These are phyloP conservation scores for Colletotrichum sp. DNA, from an alignment of 2,329 filamentous ascomycete species.

Conservation along the genomic window DNA sequence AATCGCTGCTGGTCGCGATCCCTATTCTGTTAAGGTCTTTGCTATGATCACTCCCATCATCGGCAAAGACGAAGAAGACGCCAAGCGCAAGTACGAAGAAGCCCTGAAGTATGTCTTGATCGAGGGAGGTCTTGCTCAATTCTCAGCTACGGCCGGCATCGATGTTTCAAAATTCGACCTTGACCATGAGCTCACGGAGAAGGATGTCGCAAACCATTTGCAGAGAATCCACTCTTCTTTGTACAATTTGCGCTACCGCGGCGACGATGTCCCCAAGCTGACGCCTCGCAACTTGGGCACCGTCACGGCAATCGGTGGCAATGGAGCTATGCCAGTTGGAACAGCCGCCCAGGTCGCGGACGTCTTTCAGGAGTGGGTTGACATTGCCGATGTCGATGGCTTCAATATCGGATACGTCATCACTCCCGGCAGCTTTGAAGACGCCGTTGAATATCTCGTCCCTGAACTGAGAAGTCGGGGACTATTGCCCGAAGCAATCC, in stretches of 20 bases:
- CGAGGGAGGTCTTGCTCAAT: conserved; percentile 59
- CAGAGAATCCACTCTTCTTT: conserved; percentile 54
- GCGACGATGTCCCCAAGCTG: conserved; percentile 45
- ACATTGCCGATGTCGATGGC: conserved; percentile 45
- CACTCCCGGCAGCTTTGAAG: conserved; percentile 41
- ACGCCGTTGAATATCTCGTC: conserved; percentile 33
- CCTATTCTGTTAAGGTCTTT: conserved; percentile 61
- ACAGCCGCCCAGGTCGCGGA: conserved; percentile 46
- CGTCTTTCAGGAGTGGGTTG: conserved; percentile 47
- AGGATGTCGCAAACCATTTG: conserved; percentile 55
- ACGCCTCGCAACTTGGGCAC: conserved; percentile 47
- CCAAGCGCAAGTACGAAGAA: conserved; percentile 54
- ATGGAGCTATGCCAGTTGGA: conserved; percentile 39
- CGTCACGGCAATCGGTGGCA: conserved; percentile 43
- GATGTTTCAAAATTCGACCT: conserved; percentile 62
- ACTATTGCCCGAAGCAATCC: not conserved
- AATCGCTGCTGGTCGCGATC: conserved; percentile 56
- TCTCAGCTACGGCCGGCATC: conserved; percentile 65
- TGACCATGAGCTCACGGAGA: conserved; percentile 61
- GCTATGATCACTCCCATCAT: conserved; percentile 55
- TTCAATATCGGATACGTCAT: conserved; percentile 48
- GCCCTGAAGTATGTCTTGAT: conserved; percentile 56
- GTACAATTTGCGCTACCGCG: conserved; percentile 52
- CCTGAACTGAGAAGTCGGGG: conserved; percentile 32
- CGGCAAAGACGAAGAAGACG: conserved; percentile 56